Conservation (phyloP, 2,329 filamentous ascomycete genomes). For the Penicillium italicum region DNA sequence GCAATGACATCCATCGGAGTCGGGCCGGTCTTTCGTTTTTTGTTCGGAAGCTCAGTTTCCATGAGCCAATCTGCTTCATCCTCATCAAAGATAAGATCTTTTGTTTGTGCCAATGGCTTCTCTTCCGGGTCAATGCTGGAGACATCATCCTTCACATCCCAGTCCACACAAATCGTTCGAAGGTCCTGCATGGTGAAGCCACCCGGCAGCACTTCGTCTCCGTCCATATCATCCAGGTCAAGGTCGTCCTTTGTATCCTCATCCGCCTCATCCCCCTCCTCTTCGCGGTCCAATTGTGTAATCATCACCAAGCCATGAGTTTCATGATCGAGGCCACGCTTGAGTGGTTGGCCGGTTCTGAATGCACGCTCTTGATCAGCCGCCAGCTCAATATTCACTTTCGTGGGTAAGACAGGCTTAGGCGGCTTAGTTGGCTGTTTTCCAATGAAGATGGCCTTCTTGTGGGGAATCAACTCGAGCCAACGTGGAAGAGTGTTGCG, state of each 20-base stretch:
- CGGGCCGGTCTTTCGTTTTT: slow-evolving; percentile 61
- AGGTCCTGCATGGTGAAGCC: slow-evolving; percentile 78
- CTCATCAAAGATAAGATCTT: slow-evolving; percentile 35
- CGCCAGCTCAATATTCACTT: slow-evolving; percentile 81
- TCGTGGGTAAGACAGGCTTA: slow-evolving; percentile 78
- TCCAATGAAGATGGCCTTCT: slow-evolving; percentile 71
- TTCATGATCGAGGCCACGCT: slow-evolving; percentile 50
- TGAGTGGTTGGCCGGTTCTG: slow-evolving; percentile 62
- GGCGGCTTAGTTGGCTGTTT: slow-evolving; percentile 76
- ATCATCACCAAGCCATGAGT: slow-evolving; percentile 55
- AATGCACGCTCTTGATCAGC: slow-evolving; percentile 84
- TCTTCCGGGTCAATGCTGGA: slow-evolving; percentile 14
- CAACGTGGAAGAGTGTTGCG: slow-evolving; percentile 72
- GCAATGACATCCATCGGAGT: slow-evolving; percentile 46
- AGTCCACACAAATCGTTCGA: slow-evolving; percentile 80
- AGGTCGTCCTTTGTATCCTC: slow-evolving; percentile 49
- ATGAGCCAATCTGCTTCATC: slow-evolving; percentile 55
- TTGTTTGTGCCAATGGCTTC: slow-evolving; percentile 10
- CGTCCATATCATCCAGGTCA: slow-evolving; percentile 51
- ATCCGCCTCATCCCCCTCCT: slow-evolving; percentile 53
- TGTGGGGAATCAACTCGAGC: slow-evolving; percentile 76
- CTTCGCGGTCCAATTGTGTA: slow-evolving; percentile 39
- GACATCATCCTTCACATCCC: slow-evolving; percentile 60
- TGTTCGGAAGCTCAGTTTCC: slow-evolving; percentile 52
- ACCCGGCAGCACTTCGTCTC: slow-evolving; percentile 62